phyloP scores from a whole-genome alignment of 2,329 filamentous ascomycete genomes.

The Penicillium sp. region DNA sequence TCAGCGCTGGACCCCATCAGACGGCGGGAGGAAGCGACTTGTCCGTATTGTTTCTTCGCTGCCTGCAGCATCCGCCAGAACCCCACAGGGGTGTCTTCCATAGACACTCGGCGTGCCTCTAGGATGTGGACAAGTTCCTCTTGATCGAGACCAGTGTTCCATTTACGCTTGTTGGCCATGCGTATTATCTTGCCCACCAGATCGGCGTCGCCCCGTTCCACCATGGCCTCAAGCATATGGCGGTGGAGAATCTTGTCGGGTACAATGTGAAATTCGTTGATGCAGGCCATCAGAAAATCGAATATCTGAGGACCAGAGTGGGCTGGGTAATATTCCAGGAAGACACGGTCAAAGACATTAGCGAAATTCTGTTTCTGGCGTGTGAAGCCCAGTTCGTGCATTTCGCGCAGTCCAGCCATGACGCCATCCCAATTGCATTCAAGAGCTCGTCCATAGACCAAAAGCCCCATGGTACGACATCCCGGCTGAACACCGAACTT shows the following conservation, averaged over 20 bases:
- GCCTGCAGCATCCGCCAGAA: conserved; percentile 44
- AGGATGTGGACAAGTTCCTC: conserved; percentile 33
- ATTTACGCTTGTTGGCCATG: conserved; percentile 31
- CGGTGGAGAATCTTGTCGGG: conserved; percentile 41
- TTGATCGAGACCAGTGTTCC: conserved; percentile 35
- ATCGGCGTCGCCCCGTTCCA: conserved; percentile 38
- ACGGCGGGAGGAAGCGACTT: conserved; percentile 33
- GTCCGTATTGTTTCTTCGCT: conserved; percentile 33
- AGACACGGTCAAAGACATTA: conserved; percentile 40
- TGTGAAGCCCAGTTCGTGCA: conserved; percentile 36
- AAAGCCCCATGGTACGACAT: conserved; percentile 37
- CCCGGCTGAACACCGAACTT: conserved; percentile 31
- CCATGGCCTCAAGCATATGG: conserved; percentile 41
- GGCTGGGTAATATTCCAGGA: conserved; percentile 41
- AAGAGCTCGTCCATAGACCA: conserved; percentile 39
- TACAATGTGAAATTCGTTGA: conserved; percentile 37
- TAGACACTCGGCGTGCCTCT: conserved; percentile 34
- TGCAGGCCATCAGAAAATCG: conserved; percentile 37
- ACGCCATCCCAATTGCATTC: conserved; percentile 43
- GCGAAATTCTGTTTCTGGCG: conserved; percentile 29
- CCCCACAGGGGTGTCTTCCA: conserved; percentile 36
- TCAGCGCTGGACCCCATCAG: conserved; percentile 32
- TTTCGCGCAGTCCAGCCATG: conserved; percentile 36
- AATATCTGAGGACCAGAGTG: conserved; percentile 35
- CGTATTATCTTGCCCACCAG: conserved; percentile 33